A percentile compares a stretch with the other conserved stretches of the same genome.
These are phyloP conservation scores for Epichloe baconii DNA, from an alignment of 2,329 filamentous ascomycete genomes.

Conservation along the genomic window DNA sequence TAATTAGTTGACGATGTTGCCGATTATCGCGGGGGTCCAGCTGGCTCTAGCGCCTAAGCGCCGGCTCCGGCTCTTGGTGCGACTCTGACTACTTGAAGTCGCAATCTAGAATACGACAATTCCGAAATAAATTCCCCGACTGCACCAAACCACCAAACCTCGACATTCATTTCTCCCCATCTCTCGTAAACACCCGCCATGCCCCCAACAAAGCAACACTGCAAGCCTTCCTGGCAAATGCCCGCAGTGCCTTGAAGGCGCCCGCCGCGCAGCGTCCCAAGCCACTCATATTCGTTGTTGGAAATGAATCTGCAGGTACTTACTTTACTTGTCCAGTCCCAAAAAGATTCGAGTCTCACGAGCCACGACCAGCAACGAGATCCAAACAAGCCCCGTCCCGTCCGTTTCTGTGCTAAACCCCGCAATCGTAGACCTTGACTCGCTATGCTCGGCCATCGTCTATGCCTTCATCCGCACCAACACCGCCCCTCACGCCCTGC, in stretches of 20 bases:
- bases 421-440: constrained; percentile 56
- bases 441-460: constrained; percentile 59
- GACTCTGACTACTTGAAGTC: too few relatives aligned
- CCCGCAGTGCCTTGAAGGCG: constrained; percentile 32
- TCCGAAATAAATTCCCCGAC: too few relatives aligned
- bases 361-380: too few relatives aligned
- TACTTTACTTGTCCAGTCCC: too few relatives aligned
- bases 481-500: constrained; percentile 38
- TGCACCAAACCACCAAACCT: not conserved
- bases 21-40: too few relatives aligned
- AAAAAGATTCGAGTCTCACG: not conserved
- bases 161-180: too few relatives aligned
- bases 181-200: constrained; percentile 8
- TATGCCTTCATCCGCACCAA: constrained; percentile 62
- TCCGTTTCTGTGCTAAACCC: too few relatives aligned
- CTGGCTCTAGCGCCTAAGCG: too few relatives aligned
- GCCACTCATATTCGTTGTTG: constrained; percentile 49
- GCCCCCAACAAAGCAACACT: constrained; percentile 28
- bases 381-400: too few relatives aligned
- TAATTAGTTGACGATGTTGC: too few relatives aligned
- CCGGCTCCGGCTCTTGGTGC: too few relatives aligned
- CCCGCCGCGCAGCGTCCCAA: constrained; percentile 29
- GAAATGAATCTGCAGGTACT: constrained; percentile 53
- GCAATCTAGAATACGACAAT: too few relatives aligned
- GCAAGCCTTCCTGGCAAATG: constrained; percentile 36